Evolutionary conservation across 2,329 filamentous ascomycete genomes (phyloP).

Genomic region (Sclerotinia borealis): DNA sequence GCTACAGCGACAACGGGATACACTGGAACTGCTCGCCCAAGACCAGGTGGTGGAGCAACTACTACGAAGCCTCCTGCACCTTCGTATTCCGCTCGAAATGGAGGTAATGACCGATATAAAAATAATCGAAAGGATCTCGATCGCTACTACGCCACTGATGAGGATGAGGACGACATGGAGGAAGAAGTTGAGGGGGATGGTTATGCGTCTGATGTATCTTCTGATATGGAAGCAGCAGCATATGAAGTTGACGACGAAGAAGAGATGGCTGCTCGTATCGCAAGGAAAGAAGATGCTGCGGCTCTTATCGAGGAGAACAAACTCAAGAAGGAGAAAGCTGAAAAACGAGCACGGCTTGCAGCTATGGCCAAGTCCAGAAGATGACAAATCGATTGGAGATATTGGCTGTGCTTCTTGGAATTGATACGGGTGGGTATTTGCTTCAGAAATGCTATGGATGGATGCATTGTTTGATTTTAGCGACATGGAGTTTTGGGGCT

Average conservation of each 20-base stretch:
- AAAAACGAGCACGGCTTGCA: constrained; percentile 33
- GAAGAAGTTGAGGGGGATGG: constrained; percentile 43
- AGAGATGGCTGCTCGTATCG: constrained; percentile 51
- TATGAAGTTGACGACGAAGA: constrained; percentile 72
- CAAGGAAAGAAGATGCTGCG: constrained; percentile 60
- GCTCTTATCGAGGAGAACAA: constrained; percentile 56
- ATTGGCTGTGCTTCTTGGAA: neutral
- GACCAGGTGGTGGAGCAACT: constrained; percentile 37
- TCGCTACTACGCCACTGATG: constrained; percentile 34
- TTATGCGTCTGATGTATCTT: constrained; percentile 60
- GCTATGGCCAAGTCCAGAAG: constrained; percentile 29
- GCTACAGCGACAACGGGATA: constrained; percentile 59
- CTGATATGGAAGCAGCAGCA: constrained; percentile 72
- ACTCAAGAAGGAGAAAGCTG: constrained; percentile 57
- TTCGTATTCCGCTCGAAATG: constrained; percentile 20
- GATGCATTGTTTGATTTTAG: constrained; percentile 11
- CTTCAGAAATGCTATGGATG: constrained; percentile 1
- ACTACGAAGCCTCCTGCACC: constrained; percentile 25
- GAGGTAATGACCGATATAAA: constrained; percentile 19
- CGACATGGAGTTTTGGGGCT: constrained; percentile 12
- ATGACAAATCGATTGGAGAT: neutral
- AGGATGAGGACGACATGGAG: constrained; percentile 27
- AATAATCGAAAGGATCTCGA: constrained; percentile 34
- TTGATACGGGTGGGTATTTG: constrained; percentile 4
- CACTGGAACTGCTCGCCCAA: constrained; percentile 57